Evolutionary conservation across 768 basidiomycete genomes (phyloP), one percentile per base, ranked within the genome.

Genomic region (Solioccasus polychromus): DNA sequence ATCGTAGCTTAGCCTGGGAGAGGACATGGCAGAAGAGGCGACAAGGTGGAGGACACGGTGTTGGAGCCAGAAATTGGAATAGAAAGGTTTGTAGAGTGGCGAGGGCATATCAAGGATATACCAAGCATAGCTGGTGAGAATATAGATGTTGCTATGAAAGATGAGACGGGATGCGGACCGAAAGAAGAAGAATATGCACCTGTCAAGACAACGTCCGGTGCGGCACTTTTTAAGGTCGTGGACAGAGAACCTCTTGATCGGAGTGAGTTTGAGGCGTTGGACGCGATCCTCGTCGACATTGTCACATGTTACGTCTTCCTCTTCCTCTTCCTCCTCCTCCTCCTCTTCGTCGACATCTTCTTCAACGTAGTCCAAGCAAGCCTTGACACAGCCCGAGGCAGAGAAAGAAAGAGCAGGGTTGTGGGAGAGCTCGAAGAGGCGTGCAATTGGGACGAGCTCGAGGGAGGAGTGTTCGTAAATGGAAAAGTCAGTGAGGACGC

Each of bases 121-220:
- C 85, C 85, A 88, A 0, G 85, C 83, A 60, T 65, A 60, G 35
- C 69, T 35, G 0, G 86, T 88, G 35, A 76, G 72, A 23, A 88
- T 62, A 48, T 82, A 88, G 3, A 87, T 74, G 48, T 80, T 78
- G 19, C 85, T 87, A 40, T 5, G 12, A 26, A 41, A 2, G 8
- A n/a, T 61, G 53, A 66, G 53, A 44, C 25, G 4, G 18, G 2
- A 37, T 17, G 35, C 6, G 9, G 12, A 15, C 3, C 32, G 28
- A 29, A 32, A 32, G 31, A 15, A 15, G 14, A 15, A 32, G 14
- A 8, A 25, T 3, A 11, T 1, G 52, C 41, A 82, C 82, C 67
- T 66, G 50, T 83, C 79, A 9, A 82, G 51, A 38, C 48, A 31
- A 8, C 54, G n/a, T n/a, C n/a, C n/a, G n/a, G n/a, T 53, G 18